Conservation (phyloP, 2,329 filamentous ascomycete species). For the Fusarium sp. region DNA sequence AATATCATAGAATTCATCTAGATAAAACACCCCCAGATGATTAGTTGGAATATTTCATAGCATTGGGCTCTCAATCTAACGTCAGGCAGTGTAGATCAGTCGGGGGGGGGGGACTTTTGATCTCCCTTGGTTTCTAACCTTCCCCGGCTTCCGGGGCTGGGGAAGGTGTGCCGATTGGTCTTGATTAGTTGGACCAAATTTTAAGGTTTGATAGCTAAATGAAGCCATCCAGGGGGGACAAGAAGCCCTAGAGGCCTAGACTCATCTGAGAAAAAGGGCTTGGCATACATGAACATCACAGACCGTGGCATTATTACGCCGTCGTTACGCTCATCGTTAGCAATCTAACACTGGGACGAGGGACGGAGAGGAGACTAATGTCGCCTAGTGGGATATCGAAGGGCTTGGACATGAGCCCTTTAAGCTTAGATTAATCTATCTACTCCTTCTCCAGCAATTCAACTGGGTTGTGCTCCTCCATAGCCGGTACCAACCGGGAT, state of each 20-base stretch:
- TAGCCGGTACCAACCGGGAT: constrained; percentile 13
- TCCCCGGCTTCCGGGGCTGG: background rate
- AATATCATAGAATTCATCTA: background rate
- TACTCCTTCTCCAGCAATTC: background rate
- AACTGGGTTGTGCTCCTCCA: constrained; percentile 15
- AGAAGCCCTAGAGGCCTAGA: too few species aligned
- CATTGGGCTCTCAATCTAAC: background rate
- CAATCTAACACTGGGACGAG: background rate
- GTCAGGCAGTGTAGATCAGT: background rate
- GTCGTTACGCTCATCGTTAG: background rate
- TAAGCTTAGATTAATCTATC: background rate
- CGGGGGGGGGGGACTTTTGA: background rate
- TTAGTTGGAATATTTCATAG: background rate
- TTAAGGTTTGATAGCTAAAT: background rate
- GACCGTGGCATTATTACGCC: background rate
- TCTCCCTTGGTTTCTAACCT: background rate
- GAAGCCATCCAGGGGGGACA: background rate
- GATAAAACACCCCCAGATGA: background rate
- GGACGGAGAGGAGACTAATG: background rate
- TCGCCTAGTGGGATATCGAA: background rate
- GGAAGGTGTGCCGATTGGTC: background rate
- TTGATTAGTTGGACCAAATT: background rate
- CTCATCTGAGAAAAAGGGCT: background rate
- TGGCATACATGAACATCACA: background rate
- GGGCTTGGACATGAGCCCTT: background rate